Evolutionary conservation across 257 asterid genomes (phyloP), one percentile per base, ranked within the genome.

Genomic region (Solanum sitiens): DNA sequence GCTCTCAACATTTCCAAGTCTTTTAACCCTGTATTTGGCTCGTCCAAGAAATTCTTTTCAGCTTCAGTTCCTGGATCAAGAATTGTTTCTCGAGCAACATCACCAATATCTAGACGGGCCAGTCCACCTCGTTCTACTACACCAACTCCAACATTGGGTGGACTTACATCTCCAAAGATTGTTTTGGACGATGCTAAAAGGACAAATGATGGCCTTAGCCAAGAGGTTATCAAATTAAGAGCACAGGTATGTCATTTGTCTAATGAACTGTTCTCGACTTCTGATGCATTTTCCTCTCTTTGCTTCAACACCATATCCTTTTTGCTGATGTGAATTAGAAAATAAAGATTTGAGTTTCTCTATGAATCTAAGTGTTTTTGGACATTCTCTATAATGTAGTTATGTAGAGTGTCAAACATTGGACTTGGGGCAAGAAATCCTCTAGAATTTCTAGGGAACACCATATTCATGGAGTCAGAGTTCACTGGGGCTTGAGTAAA

Each of bases 81-180:
- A 90, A 96, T 96, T 90, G 99, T 94, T 91, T 96, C 99, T 88
- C 94, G 99, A 88, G 99, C 99, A 89, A 95, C 99, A 90, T 96
- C 99, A 44, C 99, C 99, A 73, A 91, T 96, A 89, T 95, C 99
- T 53, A 93, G 99, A 90, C 93, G 97, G 68, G 89, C 94, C 32
- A 96, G 98, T 90, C 99, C 99, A 89, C 98, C 98, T 90, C 99
- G 99, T 88, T 96, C 99, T 74, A 96, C 99, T 70, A 96, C 99
- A 80, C 99, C 98, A 44, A 96, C 98, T 87, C 99, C 99, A 84
- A 94, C 98, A 83, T 91, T 96, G 89, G 99, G 98, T 35, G 99
- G 99, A 63, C 98, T 96, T 73, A 90, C 98, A 59, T 94, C 98
- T 25, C 98, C 98, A 25, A 95, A 95, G 89, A 79, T 95, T 76